Percentiles rank a stretch among this genome's conserved stretches.
Conservation (phyloP, 768 basidiomycete genomes). For the Russula sp. region DNA sequence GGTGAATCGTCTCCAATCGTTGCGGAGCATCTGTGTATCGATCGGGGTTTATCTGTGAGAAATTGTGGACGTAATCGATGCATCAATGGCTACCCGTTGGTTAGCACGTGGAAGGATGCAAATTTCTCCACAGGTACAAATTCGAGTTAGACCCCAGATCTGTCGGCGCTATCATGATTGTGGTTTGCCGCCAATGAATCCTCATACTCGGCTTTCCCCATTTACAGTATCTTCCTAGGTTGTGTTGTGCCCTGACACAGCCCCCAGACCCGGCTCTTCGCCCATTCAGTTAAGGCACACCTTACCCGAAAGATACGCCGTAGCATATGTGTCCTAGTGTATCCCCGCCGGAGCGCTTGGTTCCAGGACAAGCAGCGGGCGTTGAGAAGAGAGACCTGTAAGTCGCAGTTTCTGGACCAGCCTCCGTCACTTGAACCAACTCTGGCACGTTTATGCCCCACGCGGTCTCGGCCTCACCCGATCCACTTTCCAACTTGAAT, state of each 20-base stretch:
- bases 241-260: conserved; percentile 26
- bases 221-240: neutral
- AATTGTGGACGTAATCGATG: conserved; percentile 38
- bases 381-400: conserved; percentile 42
- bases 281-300: conserved; percentile 58
- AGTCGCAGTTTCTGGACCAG: conserved; percentile 84
- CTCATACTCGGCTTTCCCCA: conserved; percentile 35
- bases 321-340: neutral
- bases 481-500: neutral
- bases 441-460: conserved; percentile 54
- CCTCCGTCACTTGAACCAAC: conserved; percentile 73
- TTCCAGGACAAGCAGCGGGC: conserved; percentile 70
- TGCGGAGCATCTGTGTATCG: neutral
- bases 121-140: conserved; percentile 34
- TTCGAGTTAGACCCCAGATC: conserved; percentile 43
- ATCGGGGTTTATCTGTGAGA: conserved; percentile 6
- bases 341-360: conserved; percentile 51
- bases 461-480: neutral
- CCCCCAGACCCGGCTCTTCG: conserved; percentile 41
- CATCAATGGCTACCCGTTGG: conserved; percentile 17
- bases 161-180: conserved; percentile 39
- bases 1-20: conserved; percentile 28
- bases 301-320: conserved; percentile 70
- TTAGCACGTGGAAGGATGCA: too few relatives aligned
- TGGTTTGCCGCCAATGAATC: conserved; percentile 44